Conservation (phyloP, 2,329 filamentous ascomycete genomes). For the Fusarium ambrosium region DNA sequence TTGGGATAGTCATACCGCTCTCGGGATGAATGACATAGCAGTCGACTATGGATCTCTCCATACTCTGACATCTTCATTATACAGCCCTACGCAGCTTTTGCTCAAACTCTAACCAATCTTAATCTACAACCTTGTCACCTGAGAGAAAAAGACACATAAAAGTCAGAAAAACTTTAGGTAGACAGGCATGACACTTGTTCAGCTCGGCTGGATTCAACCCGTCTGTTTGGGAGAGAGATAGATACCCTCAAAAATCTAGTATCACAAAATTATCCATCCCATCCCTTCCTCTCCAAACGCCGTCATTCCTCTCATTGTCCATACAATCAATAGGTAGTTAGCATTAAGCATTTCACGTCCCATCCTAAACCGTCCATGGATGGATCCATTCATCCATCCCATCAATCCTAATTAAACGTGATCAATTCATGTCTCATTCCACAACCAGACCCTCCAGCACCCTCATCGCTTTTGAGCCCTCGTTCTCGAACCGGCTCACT, state of each 20-base stretch:
- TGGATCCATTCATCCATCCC: neutral
- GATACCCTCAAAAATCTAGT: conserved; percentile 8
- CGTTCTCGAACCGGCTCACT: conserved; percentile 84
- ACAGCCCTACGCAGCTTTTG: neutral
- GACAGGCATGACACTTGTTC: neutral
- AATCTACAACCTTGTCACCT: conserved; percentile 14
- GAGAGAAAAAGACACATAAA: neutral
- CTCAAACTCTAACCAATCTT: neutral
- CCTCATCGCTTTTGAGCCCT: conserved; percentile 83
- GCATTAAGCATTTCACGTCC: conserved; percentile 34
- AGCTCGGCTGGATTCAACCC: neutral
- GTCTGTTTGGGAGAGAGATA: neutral
- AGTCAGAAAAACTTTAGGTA: neutral
- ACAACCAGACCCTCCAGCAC: conserved; percentile 80
- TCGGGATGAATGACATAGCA: neutral
- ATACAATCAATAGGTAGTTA: conserved; percentile 22
- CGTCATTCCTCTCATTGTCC: conserved; percentile 40
- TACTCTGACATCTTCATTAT: neutral
- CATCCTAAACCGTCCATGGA: neutral
- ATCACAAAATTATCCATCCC: conserved; percentile 36
- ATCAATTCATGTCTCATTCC: conserved; percentile 53
- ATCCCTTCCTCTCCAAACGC: conserved; percentile 20
- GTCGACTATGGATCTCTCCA: neutral
- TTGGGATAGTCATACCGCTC: neutral
- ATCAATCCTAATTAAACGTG: neutral